These are phyloP conservation scores for Amanita fuliginea DNA, from an alignment of 768 basidiomycete genomes.

Conservation along the genomic window DNA sequence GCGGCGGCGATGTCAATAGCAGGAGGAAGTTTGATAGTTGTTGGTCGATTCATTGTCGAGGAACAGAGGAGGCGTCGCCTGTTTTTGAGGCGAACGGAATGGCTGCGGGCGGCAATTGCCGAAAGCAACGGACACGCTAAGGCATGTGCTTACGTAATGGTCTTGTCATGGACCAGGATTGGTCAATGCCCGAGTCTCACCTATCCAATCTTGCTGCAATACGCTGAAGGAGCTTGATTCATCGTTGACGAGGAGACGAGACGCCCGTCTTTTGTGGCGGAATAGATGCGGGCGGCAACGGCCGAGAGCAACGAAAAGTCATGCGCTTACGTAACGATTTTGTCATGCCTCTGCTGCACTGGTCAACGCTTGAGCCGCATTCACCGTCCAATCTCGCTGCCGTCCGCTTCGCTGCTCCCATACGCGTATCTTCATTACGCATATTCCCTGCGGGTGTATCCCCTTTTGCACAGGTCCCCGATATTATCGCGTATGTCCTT, in stretches of 20 bases:
- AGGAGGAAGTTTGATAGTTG: conserved; percentile 48
- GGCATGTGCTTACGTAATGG: not conserved
- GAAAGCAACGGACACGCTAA: not conserved
- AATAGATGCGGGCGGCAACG: not conserved
- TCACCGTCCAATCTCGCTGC: conserved; percentile 52
- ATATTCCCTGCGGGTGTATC: conserved; percentile 57
- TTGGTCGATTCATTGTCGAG: conserved; percentile 35
- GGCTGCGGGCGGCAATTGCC: conserved; percentile 3
- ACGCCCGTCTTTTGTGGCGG: not conserved
- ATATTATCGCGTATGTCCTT: conserved; percentile 47
- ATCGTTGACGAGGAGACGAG: not conserved
- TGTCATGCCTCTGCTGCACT: conserved; percentile 48
- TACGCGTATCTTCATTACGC: conserved; percentile 55
- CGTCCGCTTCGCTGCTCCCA: conserved; percentile 57
- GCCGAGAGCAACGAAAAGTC: not conserved
- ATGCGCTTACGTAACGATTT: not conserved
- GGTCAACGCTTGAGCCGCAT: conserved; percentile 52
- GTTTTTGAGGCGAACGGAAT: not conserved
- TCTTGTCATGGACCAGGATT: conserved; percentile 29
- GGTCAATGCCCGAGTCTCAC: conserved; percentile 51
- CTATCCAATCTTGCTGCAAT: conserved; percentile 55
- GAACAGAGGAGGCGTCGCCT: not conserved
- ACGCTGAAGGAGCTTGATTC: conserved; percentile 55
- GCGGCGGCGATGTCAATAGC: conserved; percentile 26
- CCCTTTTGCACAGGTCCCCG: conserved; percentile 51